These are phyloP conservation scores for Spirogloea muscicola DNA, from an alignment of 139 green algal species.

Conservation along the genomic window DNA sequence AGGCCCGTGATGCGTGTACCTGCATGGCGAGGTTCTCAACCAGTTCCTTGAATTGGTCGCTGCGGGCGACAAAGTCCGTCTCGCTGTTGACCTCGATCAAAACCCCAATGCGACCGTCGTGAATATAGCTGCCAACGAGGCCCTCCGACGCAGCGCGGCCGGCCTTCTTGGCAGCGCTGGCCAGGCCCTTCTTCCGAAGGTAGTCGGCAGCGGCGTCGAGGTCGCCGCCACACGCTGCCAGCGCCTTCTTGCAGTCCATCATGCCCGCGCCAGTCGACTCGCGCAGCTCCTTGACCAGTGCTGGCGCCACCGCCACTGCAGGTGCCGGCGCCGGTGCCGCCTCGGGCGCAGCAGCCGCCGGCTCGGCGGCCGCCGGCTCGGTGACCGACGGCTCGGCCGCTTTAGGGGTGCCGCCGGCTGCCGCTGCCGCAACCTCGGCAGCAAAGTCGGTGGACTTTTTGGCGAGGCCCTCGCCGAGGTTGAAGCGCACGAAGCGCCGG, in stretches of 20 bases:
- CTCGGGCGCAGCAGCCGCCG: neutral
- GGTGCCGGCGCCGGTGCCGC: neutral
- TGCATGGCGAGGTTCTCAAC: conserved; percentile 69
- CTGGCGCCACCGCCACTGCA: conserved; percentile 58
- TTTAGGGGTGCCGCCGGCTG: neutral
- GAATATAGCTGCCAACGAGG: conserved; percentile 80
- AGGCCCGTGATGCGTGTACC: no score
- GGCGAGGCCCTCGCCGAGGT: conserved; percentile 90
- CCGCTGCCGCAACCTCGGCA: conserved; percentile 77
- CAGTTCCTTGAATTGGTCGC: conserved; percentile 87
- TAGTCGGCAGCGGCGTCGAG: conserved; percentile 73
- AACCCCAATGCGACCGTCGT: conserved; percentile 64
- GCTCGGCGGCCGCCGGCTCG: neutral
- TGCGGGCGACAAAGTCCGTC: conserved; percentile 95
- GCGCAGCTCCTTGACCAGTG: conserved; percentile 77
- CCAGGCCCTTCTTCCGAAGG: conserved; percentile 90
- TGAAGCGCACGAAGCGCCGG: conserved; percentile 75
- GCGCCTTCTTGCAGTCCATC: conserved; percentile 99
- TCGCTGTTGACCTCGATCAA: conserved; percentile 87
- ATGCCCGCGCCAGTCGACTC: conserved; percentile 84
- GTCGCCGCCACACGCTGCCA: conserved; percentile 70
- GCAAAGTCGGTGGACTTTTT: conserved; percentile 89
- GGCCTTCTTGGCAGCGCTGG: conserved; percentile 92
- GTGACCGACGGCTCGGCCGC: no score
- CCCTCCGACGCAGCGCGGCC: conserved; percentile 81